Evolutionary conservation across 2,329 filamentous ascomycete species (phyloP).

Genomic region (Thyridium curvatum): DNA sequence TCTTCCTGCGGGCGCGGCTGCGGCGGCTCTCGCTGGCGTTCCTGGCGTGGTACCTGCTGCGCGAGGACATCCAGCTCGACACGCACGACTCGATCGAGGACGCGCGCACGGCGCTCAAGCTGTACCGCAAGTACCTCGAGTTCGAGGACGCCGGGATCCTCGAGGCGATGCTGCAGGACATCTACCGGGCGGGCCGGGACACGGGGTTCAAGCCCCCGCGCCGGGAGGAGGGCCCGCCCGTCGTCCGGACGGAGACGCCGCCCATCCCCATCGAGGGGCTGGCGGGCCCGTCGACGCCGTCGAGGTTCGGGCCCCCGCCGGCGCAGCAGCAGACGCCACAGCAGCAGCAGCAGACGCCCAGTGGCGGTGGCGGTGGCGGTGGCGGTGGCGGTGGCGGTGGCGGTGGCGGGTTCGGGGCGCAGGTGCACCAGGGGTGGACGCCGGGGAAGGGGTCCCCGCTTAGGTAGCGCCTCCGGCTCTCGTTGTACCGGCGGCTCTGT

Average conservation of each 20-base stretch:
- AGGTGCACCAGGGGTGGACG: no score
- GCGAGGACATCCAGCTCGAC: slow-evolving; percentile 88
- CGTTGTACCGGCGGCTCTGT: no score
- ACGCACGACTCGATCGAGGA: slow-evolving; percentile 96
- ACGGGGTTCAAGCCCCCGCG: slow-evolving; percentile 45
- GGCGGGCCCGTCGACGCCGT: slow-evolving; percentile 39
- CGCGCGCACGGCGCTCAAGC: slow-evolving; percentile 78
- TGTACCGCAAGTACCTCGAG: slow-evolving; percentile 86
- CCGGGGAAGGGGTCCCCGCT: no score
- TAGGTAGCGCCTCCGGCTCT: no score
- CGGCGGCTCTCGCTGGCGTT: slow-evolving; percentile 90
- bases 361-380: no score
- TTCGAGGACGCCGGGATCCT: slow-evolving; percentile 81
- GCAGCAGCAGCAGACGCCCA: slow-evolving; percentile 20
- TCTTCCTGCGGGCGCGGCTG: slow-evolving; percentile 72
- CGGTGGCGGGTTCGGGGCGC: no score
- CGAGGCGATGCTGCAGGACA: slow-evolving; percentile 77
- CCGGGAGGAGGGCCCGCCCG: slow-evolving; percentile 32
- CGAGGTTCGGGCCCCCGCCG: slow-evolving; percentile 21
- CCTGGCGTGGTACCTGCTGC: slow-evolving; percentile 82
- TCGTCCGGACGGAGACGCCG: slow-evolving; percentile 47
- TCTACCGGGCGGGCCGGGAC: slow-evolving; percentile 54
- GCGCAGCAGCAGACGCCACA: no score
- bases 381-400: no score
- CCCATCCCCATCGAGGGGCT: slow-evolving; percentile 34